Evolutionary conservation across 1,284 basidiomycete genomes (phyloP).

Genomic region (Malassezia globosa): DNA sequence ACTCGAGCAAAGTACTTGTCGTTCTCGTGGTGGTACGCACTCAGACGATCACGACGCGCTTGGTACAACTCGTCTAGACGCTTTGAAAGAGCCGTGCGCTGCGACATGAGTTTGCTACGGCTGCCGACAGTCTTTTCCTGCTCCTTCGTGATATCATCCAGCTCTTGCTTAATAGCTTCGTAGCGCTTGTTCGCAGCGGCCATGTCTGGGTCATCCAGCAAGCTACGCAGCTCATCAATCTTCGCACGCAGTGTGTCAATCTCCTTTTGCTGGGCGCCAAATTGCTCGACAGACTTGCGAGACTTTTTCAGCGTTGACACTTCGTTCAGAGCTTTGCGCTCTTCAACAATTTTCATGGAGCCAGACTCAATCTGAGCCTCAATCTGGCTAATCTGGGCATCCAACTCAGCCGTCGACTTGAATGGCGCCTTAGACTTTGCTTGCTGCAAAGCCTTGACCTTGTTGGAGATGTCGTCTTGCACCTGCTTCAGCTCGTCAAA

Average conservation of each 20-base stretch:
- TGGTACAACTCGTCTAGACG: constrained; percentile 59
- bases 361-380: constrained; percentile 77
- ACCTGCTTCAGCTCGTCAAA: constrained; percentile 70
- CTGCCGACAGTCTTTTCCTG: constrained; percentile 72
- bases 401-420: constrained; percentile 77
- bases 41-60: constrained; percentile 60
- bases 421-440: constrained; percentile 69
- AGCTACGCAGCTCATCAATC: constrained; percentile 68
- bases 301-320: constrained; percentile 57
- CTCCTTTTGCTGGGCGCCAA: constrained; percentile 54
- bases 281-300: constrained; percentile 33
- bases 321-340: constrained; percentile 85
- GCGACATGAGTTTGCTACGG: constrained; percentile 73
- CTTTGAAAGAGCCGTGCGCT: constrained; percentile 61
- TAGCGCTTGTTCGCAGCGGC: constrained; percentile 72
- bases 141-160: constrained; percentile 75
- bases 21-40: constrained; percentile 36
- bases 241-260: constrained; percentile 69
- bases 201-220: constrained; percentile 80
- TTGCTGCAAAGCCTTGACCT: constrained; percentile 81
- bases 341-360: constrained; percentile 81
- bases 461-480: constrained; percentile 71
- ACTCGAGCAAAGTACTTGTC: constrained; percentile 39
- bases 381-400: constrained; percentile 66
- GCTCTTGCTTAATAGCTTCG: constrained; percentile 70